Conservation (phyloP, 2,329 filamentous ascomycete species). For the Talaromyces funiculosus region DNA sequence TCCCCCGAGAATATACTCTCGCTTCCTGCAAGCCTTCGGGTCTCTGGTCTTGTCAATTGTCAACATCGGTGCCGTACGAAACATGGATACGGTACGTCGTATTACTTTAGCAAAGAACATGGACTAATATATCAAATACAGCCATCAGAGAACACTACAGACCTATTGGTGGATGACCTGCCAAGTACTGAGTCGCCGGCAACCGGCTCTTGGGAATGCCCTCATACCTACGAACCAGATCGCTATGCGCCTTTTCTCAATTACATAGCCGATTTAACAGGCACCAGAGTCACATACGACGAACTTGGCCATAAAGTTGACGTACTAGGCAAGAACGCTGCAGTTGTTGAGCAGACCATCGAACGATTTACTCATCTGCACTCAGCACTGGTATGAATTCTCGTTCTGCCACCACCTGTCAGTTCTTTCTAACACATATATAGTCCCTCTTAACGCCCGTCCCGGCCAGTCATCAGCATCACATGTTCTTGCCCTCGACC, state of each 20-base stretch:
- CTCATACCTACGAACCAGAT: background rate
- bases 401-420: background rate
- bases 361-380: conserved; percentile 25
- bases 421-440: background rate
- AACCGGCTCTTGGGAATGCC: background rate
- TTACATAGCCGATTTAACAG: conserved; percentile 17
- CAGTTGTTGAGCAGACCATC: conserved; percentile 26
- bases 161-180: background rate
- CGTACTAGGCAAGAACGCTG: conserved; percentile 20
- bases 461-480: background rate
- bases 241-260: conserved; percentile 5
- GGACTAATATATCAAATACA: background rate
- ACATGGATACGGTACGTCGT: background rate
- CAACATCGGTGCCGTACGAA: no score
- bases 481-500: background rate
- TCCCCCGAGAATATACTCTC: background rate
- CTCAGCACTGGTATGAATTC: conserved; percentile 24
- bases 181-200: background rate
- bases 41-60: no score
- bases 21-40: no score
- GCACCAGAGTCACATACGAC: conserved; percentile 22
- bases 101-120: background rate
- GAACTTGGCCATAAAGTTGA: conserved; percentile 21
- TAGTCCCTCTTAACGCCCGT: background rate
- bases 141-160: background rate